Evolutionary conservation across 2,329 filamentous ascomycete genomes (phyloP).

Genomic region (Nemania bipapillata): DNA sequence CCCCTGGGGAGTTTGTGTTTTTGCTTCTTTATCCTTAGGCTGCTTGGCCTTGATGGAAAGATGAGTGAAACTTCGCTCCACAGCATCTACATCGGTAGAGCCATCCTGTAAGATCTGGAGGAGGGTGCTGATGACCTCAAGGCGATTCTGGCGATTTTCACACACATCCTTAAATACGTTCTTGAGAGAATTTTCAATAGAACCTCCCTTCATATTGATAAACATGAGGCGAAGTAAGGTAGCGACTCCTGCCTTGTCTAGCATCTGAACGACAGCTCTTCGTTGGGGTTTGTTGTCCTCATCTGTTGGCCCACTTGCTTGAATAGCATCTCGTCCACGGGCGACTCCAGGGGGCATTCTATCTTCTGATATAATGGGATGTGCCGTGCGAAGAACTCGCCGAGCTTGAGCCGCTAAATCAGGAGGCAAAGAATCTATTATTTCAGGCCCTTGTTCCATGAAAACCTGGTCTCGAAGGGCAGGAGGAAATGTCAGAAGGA

Average conservation of each 20-base stretch:
- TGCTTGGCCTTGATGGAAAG: constrained; percentile 91
- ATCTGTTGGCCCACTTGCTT: constrained; percentile 46
- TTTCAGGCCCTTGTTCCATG: constrained; percentile 89
- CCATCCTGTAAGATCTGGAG: constrained; percentile 95
- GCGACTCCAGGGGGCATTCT: constrained; percentile 55
- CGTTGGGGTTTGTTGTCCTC: constrained; percentile 73
- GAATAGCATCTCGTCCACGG: constrained; percentile 42
- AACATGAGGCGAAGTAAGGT: constrained; percentile 99
- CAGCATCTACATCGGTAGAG: constrained; percentile 88
- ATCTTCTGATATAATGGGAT: constrained; percentile 52
- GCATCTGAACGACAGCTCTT: constrained; percentile 90
- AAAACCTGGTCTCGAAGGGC: constrained; percentile 85
- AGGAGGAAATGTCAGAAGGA: constrained; percentile 88
- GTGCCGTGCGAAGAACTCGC: constrained; percentile 64
- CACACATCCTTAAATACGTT: constrained; percentile 90
- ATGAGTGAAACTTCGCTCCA: constrained; percentile 94
- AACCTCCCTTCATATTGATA: constrained; percentile 83
- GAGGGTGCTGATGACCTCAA: constrained; percentile 91
- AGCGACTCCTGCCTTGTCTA: constrained; percentile 94
- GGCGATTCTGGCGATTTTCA: constrained; percentile 93
- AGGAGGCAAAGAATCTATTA: constrained; percentile 83
- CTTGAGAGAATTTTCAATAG: constrained; percentile 83
- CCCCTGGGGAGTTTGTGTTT: constrained; percentile 80
- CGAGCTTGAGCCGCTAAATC: constrained; percentile 89
- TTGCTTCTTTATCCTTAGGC: constrained; percentile 71